Conservation (phyloP, 2,329 filamentous ascomycete species). For the Atkinsonella texensis region DNA sequence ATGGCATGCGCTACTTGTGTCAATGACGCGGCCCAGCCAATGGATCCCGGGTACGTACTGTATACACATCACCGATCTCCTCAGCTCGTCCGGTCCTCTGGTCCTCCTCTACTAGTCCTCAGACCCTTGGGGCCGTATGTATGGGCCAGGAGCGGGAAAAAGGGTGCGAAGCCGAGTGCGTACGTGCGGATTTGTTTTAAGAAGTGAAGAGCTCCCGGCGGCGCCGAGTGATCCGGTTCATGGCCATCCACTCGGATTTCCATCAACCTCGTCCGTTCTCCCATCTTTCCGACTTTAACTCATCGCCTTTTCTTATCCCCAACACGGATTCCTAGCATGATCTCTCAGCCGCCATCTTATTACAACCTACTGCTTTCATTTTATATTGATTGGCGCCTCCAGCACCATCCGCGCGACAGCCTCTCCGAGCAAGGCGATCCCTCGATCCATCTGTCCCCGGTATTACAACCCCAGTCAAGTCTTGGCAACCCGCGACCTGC, state of each 20-base stretch:
- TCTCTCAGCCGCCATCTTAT: neutral
- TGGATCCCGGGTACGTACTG: neutral
- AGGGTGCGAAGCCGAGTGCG: neutral
- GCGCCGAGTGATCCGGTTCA: conserved; percentile 2
- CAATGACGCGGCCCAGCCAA: conserved; percentile 10
- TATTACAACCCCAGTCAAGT: too few relatives aligned
- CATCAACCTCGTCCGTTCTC: neutral
- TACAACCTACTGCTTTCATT: neutral
- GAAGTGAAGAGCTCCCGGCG: conserved; percentile 2
- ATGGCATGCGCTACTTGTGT: too few relatives aligned
- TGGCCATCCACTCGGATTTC: neutral
- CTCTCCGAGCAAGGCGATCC: neutral
- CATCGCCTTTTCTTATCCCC: neutral
- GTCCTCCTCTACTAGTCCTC: neutral
- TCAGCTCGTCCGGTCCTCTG: neutral
- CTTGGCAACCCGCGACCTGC: neutral
- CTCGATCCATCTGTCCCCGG: neutral
- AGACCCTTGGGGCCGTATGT: too few relatives aligned
- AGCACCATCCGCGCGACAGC: neutral
- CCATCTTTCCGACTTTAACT: neutral
- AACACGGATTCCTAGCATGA: neutral
- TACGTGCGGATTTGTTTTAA: neutral
- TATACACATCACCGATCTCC: neutral
- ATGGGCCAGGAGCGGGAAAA: neutral
- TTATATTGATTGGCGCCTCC: neutral